Percentiles rank a stretch among this genome's conserved stretches.
Conservation (phyloP, 805 yeast genomes). For the Geotrichum ghanense region DNA sequence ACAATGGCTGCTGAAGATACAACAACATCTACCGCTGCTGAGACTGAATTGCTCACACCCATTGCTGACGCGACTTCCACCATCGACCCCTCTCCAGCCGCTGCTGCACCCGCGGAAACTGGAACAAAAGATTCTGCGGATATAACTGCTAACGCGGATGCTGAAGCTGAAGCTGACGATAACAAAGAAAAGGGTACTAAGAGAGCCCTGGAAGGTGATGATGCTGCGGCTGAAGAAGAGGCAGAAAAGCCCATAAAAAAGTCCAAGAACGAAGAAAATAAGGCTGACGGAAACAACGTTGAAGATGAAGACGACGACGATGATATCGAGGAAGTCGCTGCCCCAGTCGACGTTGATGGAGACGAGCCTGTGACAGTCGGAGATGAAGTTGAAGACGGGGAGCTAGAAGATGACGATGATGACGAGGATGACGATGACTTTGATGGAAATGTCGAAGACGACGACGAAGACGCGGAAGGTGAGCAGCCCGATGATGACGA, state of each 20-base stretch:
- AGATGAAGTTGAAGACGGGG: neutral
- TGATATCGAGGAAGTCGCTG: neutral
- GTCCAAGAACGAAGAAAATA: neutral
- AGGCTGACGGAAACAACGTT: neutral
- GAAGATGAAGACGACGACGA: neutral
- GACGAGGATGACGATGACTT: neutral
- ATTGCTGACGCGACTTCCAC: neutral
- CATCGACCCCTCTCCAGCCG: neutral
- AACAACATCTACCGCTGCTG: neutral
- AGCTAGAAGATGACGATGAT: neutral
- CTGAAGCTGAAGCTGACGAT: neutral
- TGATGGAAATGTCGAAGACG: neutral
- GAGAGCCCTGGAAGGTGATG: neutral
- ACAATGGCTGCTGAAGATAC: neutral
- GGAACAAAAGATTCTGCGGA: neutral
- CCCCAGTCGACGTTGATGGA: neutral
- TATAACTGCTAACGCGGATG: neutral
- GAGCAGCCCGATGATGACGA: conserved; percentile 1
- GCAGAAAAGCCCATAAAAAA: neutral
- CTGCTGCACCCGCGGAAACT: neutral
- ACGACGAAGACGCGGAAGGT: no score
- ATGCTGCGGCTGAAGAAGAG: neutral
- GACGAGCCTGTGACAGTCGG: neutral
- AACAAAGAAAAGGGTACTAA: neutral
- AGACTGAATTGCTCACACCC: neutral